Evolutionary conservation across 2,329 filamentous ascomycete species (phyloP).

Genomic region (Epichloe aotearoae): DNA sequence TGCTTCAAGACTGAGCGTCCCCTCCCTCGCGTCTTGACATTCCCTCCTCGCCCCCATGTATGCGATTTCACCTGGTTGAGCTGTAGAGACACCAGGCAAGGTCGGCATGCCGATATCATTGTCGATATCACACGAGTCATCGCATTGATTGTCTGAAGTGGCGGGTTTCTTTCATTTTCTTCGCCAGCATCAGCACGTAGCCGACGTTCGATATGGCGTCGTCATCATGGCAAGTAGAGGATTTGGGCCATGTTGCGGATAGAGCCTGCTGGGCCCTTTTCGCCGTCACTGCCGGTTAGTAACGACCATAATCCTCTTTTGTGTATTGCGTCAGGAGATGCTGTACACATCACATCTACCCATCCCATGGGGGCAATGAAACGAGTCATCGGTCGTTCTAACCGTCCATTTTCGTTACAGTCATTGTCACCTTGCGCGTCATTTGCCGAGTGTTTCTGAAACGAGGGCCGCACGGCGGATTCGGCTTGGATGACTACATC

Average conservation of each 20-base stretch:
- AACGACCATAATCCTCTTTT: not conserved
- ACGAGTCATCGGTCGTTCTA: not conserved
- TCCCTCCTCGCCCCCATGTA: not conserved
- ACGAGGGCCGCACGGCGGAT: conserved; percentile 10
- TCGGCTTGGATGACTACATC: conserved; percentile 14
- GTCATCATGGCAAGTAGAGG: conserved; percentile 1
- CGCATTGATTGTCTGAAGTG: not conserved
- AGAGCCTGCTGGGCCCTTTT: conserved; percentile 15
- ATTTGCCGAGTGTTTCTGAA: conserved; percentile 10
- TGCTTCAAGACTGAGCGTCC: not conserved
- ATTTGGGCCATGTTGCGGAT: conserved; percentile 7
- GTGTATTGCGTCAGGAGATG: too few relatives aligned
- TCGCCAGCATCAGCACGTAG: not conserved
- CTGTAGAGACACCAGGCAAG: not conserved
- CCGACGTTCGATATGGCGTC: not conserved
- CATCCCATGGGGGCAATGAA: not conserved
- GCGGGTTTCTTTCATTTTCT: not conserved
- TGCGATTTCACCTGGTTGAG: too few relatives aligned
- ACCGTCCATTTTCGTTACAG: conserved; percentile 3
- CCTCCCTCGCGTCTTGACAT: not conserved
- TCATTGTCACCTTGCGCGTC: conserved; percentile 11
- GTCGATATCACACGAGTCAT: too few relatives aligned
- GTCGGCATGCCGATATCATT: not conserved
- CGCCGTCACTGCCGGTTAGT: conserved; percentile 11
- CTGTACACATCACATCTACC: not conserved